These are phyloP conservation scores for Fraxinus americana DNA, from an alignment of 257 asterid species.

Conservation along the genomic window DNA sequence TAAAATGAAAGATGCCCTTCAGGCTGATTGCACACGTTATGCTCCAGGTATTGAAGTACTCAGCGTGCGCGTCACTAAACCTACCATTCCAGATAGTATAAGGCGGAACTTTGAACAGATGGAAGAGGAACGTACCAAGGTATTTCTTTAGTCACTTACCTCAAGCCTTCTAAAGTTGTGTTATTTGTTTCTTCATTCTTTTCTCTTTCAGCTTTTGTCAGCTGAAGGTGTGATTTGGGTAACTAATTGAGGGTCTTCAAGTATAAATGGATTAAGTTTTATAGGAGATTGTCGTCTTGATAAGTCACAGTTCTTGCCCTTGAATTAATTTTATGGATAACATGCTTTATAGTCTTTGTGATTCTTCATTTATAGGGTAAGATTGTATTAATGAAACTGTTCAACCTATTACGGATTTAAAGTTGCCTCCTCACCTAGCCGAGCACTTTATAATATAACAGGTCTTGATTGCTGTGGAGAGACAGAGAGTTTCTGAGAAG, in stretches of 20 bases:
- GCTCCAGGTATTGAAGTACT: slow-evolving; percentile 98
- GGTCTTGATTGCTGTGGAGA: slow-evolving; percentile 96
- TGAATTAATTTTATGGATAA: background rate
- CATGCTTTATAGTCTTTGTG: background rate
- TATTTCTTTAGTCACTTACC: slow-evolving; percentile 30
- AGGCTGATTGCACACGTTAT: slow-evolving; percentile 94
- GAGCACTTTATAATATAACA: slow-evolving; percentile 24
- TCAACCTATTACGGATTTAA: background rate
- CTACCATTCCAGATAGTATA: slow-evolving; percentile 84
- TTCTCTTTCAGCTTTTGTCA: slow-evolving; percentile 1
- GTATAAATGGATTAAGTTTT: slow-evolving; percentile 9
- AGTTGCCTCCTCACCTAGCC: slow-evolving; percentile 10
- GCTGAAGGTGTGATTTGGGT: background rate
- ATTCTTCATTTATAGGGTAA: slow-evolving; percentile 9
- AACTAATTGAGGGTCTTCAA: slow-evolving; percentile 1
- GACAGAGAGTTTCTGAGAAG: slow-evolving; percentile 89
- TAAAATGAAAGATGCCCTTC: slow-evolving; percentile 98
- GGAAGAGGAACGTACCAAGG: slow-evolving; percentile 99
- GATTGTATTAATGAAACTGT: background rate
- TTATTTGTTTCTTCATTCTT: slow-evolving; percentile 2
- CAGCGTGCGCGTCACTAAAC: slow-evolving; percentile 96
- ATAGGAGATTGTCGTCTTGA: slow-evolving; percentile 4
- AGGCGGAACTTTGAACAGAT: slow-evolving; percentile 83
- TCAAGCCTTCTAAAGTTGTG: background rate
- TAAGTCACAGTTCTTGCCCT: background rate